A percentile compares a stretch with the other conserved stretches of the same genome.
Conservation (phyloP, 345 rosid species). For the Lepidium africanum region DNA sequence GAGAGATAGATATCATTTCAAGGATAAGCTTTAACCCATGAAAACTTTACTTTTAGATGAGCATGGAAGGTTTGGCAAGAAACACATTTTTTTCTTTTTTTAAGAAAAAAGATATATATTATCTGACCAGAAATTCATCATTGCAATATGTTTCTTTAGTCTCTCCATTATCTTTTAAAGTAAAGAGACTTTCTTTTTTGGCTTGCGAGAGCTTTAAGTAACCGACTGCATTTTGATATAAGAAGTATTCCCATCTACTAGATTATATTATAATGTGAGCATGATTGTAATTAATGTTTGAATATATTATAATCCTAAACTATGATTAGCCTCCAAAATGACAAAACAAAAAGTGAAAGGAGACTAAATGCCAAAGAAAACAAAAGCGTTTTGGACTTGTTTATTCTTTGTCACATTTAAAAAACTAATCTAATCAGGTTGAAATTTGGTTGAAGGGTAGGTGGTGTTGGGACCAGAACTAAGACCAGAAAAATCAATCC, state of each 20-base stretch:
- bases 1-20: constrained; percentile 1
- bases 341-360: constrained; percentile 18
- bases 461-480: constrained; percentile 23
- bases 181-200: constrained; percentile 7
- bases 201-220: constrained; percentile 24
- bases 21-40: constrained; percentile 19
- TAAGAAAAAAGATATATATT: not conserved
- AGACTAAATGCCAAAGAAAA: constrained; percentile 28
- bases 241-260: not conserved
- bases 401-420: constrained; percentile 1
- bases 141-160: constrained; percentile 21
- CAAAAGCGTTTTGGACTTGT: constrained; percentile 20
- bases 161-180: constrained; percentile 22
- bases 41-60: constrained; percentile 12
- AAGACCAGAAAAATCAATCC: constrained; percentile 14
- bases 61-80: constrained; percentile 19
- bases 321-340: constrained; percentile 7
- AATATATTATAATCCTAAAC: constrained; percentile 9
- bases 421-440: constrained; percentile 9
- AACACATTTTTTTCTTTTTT: not conserved
- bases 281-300: not conserved
- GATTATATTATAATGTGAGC: constrained; percentile 13
- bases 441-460: constrained; percentile 25
- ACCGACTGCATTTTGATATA: constrained; percentile 28
- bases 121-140: constrained; percentile 23